Evolutionary conservation across 495 filamentous ascomycete species (phyloP), one percentile per base, ranked within the genome.

Genomic region (Penicillium cinerascens): DNA sequence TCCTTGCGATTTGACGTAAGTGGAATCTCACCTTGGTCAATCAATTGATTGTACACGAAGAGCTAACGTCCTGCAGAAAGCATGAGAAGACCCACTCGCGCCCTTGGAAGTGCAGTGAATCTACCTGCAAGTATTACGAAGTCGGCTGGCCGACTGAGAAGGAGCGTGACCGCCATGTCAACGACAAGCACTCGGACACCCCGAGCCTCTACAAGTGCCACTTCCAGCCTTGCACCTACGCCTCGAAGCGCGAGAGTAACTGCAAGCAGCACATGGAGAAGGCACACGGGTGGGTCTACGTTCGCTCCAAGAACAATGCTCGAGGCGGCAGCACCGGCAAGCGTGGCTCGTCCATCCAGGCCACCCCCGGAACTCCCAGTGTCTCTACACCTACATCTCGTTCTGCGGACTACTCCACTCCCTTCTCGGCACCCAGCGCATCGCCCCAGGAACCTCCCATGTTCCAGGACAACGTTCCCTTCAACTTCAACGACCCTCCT

Each of bases 181-280:
- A 96, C 63, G 93, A 98, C 73, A 96, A 92, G 71, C 93, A 98
- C 72, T 88, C 88, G 26, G 65, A 76, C n/a, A 77, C 79, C 27
- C 90, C 93, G 4, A 72, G 79, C 13, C 78, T 91, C 73, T 96
- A 79, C 69, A 81, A 86, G 62, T 98, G 93, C 73, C 70, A 81
- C n/a, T 97, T 82, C 70, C 75, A 82, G 54, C 87, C 87, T 17
- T 98, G 93, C 79, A 82, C 87, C 0, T 98, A 97, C 72, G 84
- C 89, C 60, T 96, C 91, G 39, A 97, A 96, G 77, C 86, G 93
- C 23, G 88, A 96, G 74, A 93, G 88, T 68, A 98, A 98, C 72
- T 95, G 91, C 82, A 97, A 97, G 70, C 93, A 98, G 70, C 93
- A 98, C 71, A 98, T 98, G 93, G 93, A 98, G 75, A 98, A 97